Base-by-base conservation (phyloP, 2,329 filamentous ascomycete genomes). In the Fusarium albidum region DNA sequence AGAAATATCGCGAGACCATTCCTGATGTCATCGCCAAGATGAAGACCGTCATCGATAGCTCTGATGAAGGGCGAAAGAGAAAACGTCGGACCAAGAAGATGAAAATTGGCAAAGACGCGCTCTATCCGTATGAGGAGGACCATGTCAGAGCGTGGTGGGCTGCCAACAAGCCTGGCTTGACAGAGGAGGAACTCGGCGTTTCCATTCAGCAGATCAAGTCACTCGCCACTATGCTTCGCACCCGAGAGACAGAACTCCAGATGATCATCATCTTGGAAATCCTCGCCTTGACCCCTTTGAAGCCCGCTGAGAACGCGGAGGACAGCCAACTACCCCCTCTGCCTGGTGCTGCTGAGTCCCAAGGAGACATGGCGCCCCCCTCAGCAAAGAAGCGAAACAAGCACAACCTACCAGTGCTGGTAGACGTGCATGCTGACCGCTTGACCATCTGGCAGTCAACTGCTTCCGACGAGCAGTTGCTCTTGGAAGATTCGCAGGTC, bases 381-480 rank as follows among this genome's bases (percentile, higher is more conserved):
- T 40, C 59, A 9, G 50, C 61, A 49, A 87, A 83, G 70, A 90
- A 88, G 63, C 73, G 79, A 29, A 84, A 75, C 69, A 84, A 83
- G 49, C 83, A 88, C 59, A 86, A 92, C 62, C 75, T 91, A 7
- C 80, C 81, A 1, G 75, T 86, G 8, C 78, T 91, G 15, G 77
- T 92, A 5, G 90, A 94, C 66, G 78, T 92, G 1, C 83, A 92
- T 44, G 83, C 91, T 8, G 91, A 95, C 70, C 86, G 89, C 39
- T 76, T 95, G 18, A 91, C 88, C 65, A 95, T 95, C 54, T 94
- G 90, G 90, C 89, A 93, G 68, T 91, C 90, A 4, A 87, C 90
- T 8, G 85, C 86, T 29, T 75, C 85, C 17, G 83, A 89, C 58
- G 82, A 85, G 48, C 71, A 82, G 52, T 74, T 78, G 31, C 67